A percentile compares a stretch with the other conserved stretches of the same genome.
phyloP scores from a whole-genome alignment of 805 yeast genomes.

The Monosporozyma servazzii region DNA sequence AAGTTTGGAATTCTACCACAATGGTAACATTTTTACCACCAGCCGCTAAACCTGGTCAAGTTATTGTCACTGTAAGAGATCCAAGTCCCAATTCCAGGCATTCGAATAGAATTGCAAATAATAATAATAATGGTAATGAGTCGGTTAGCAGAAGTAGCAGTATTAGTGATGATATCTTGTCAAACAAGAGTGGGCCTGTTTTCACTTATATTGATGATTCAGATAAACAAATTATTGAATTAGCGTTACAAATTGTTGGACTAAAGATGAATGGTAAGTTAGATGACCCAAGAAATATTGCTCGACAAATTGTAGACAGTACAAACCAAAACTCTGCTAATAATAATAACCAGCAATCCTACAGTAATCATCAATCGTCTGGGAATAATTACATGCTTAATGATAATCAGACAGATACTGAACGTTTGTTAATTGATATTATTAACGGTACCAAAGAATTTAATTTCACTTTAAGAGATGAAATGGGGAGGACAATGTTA shows the following conservation, averaged over 20 bases:
- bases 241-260: conserved; percentile 94
- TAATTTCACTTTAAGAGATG: conserved; percentile 75
- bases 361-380: neutral
- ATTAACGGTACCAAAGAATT: conserved; percentile 59
- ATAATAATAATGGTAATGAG: neutral
- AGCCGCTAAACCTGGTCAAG: conserved; percentile 82
- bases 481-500: conserved; percentile 81
- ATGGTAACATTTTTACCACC: conserved; percentile 93
- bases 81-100: conserved; percentile 14
- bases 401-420: conserved; percentile 23
- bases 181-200: conserved; percentile 30
- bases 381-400: neutral
- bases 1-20: conserved; percentile 93
- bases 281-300: conserved; percentile 91
- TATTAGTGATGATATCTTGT: conserved; percentile 1
- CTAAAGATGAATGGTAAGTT: conserved; percentile 91
- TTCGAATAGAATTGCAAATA: neutral
- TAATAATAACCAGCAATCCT: neutral
- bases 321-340: conserved; percentile 3
- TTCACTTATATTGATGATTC: conserved; percentile 94
- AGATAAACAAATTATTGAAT: conserved; percentile 85
- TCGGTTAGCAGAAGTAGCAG: conserved; percentile 9
- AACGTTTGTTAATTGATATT: conserved; percentile 36
- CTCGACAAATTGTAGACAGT: conserved; percentile 69
- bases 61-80: conserved; percentile 68